Conservation (phyloP, 1,284 basidiomycete species). For the Irpex sp. region DNA sequence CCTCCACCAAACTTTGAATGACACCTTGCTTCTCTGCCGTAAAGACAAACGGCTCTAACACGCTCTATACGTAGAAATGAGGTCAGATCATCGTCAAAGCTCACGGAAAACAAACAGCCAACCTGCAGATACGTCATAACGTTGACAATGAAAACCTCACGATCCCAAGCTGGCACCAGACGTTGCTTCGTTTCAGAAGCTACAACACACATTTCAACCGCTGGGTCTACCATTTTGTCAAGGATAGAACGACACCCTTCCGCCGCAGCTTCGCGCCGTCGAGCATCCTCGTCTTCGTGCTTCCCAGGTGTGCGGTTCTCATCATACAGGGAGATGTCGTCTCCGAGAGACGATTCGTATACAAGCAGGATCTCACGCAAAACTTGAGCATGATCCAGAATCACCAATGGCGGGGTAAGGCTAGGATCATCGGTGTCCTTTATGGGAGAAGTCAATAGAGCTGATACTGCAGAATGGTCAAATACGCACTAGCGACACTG, state of each 20-base stretch:
- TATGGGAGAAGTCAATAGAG: slow-evolving; percentile 1
- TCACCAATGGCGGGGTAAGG: slow-evolving; percentile 71
- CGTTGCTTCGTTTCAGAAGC: slow-evolving; percentile 67
- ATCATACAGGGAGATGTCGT: not conserved
- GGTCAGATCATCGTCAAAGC: not conserved
- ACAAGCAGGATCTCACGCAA: slow-evolving; percentile 87
- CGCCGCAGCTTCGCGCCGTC: slow-evolving; percentile 43
- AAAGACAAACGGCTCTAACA: slow-evolving; percentile 73
- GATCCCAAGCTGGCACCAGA: slow-evolving; percentile 66
- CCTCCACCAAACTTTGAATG: slow-evolving; percentile 62
- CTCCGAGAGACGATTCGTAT: slow-evolving; percentile 73
- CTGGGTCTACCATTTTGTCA: slow-evolving; percentile 81
- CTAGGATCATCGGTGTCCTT: slow-evolving; percentile 76
- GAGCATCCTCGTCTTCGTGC: slow-evolving; percentile 30
- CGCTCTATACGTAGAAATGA: slow-evolving; percentile 40
- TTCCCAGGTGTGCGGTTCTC: not conserved
- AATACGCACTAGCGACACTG: slow-evolving; percentile 63
- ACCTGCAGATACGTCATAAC: slow-evolving; percentile 80
- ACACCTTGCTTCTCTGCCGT: slow-evolving; percentile 57
- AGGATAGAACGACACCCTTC: slow-evolving; percentile 70
- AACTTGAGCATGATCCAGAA: slow-evolving; percentile 81
- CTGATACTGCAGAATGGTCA: not conserved
- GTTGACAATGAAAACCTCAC: slow-evolving; percentile 79
- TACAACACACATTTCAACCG: slow-evolving; percentile 69
- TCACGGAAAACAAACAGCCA: slow-evolving; percentile 15